Evolutionary conservation across 257 asterid species (phyloP), one percentile per base, ranked within the genome.

Genomic region (Fraxinus quadrangulata): DNA sequence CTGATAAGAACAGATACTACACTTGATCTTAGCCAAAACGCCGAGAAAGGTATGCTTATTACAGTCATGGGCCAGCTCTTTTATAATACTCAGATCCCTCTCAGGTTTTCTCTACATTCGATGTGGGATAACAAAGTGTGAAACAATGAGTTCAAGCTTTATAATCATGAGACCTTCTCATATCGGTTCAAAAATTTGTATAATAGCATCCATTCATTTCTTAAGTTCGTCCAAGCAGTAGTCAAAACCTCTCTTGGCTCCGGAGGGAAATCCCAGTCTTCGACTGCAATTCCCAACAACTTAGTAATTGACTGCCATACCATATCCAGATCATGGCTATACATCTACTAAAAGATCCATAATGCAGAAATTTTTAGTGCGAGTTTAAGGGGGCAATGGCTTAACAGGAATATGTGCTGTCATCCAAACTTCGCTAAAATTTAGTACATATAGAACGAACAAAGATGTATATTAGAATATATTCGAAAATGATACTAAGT

Each of bases 1-100:
- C 88, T 85, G 89, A 91, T 90, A 88, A 90, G 92, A 90, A 90
- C 90, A 90, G 85, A 92, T 90, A 87, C 91, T 88, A 88, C 92
- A 87, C 87, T 87, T 82, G 89, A 90, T 83, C 90, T 86, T 84
- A 85, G 86, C 90, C 96, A 90, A 92, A 89, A 85, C 92, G 92
- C 92, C 90, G 90, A 87, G 89, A 87, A 87, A 88, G 89, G 91
- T 88, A 88, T 90, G 91, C 12, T 23, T 72, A 2, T 0, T n/a
- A 0, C 0, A 2, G 30, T 2, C 0, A n/a, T 21, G 5, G 28
- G 28, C 13, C 13, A n/a, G 28, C 13, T 56, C 0, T 7, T 56
- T 56, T 56, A n/a, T 56, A 16, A 0, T 17, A 7, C 1, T 68
- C 39, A 28, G 2, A 28, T 33, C 36, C 21, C 19, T 28, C 19